Evolutionary conservation across 148 eudicot genomes (phyloP), one percentile per base, ranked within the genome.

Genomic region (Arctostaphylos glauca): DNA sequence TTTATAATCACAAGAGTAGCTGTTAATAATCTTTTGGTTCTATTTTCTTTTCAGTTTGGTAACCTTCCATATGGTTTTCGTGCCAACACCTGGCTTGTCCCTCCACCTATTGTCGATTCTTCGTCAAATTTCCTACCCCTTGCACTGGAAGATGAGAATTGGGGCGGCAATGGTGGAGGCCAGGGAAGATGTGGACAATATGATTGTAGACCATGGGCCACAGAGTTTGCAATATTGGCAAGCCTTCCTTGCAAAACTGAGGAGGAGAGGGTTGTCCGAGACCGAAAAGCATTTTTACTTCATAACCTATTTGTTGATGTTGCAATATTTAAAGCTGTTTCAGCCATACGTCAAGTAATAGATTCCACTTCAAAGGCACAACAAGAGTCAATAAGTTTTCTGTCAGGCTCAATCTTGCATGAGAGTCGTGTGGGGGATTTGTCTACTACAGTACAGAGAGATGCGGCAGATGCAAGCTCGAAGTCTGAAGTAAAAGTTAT

Each of bases 31-130:
- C 48, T 87, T 5, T 70, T 80, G 82, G 58, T 79, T 38, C 62
- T 53, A 12, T 62, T 54, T 41, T 19, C 19, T 80, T 86, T 91
- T 81, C 93, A 97, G 99, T 97, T 97, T 88, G 99, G 99, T 14
- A 97, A 97, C 88, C 99, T 97, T 85, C 98, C 99, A 23, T 94
- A 91, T 86, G 98, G 98, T 70, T 97, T 97, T 80, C 98, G 99
- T 56, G 94, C 97, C 81, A 97, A 97, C 80, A 92, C 97, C 44
- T 97, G 99, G 99, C 94, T 97, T 73, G 88, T 89, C n/a, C 96
- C 94, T 84, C 94, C 95, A 78, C 88, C 94, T 55, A 84, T 91
- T 84, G 85, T 83, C 10, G 97, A 94, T 74, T 82, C 91, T 87
- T 89, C 95, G 66, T 90, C 95, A 52, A 87, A 87, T 49, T 93